A percentile compares a stretch with the other conserved stretches of the same genome.
These are phyloP conservation scores for Lachnellula willkommii DNA, from an alignment of 2,329 filamentous ascomycete genomes.

Conservation along the genomic window DNA sequence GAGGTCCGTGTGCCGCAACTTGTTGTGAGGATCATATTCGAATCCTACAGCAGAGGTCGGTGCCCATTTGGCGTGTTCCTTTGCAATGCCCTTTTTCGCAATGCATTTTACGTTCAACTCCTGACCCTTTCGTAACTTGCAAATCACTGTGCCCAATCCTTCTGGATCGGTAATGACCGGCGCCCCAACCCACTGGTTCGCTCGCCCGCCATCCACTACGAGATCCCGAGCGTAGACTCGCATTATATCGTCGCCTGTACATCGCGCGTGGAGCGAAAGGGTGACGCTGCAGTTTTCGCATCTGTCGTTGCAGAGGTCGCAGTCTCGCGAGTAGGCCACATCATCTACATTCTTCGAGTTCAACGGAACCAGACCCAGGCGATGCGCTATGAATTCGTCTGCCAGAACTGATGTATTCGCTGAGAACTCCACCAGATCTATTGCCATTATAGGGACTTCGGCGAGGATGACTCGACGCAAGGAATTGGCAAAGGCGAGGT, in stretches of 20 bases:
- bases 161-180: conserved; percentile 82
- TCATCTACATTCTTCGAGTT: conserved; percentile 77
- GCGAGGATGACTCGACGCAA: conserved; percentile 85
- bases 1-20: conserved; percentile 82
- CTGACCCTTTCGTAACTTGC: conserved; percentile 84
- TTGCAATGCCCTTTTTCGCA: conserved; percentile 96
- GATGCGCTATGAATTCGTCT: conserved; percentile 92
- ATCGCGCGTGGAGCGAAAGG: conserved; percentile 78
- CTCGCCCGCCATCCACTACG: conserved; percentile 62
- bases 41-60: conserved; percentile 89
- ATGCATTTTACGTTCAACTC: conserved; percentile 87
- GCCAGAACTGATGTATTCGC: conserved; percentile 92
- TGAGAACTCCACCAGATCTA: conserved; percentile 90
- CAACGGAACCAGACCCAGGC: conserved; percentile 84
- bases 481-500: conserved; percentile 88
- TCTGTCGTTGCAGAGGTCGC: conserved; percentile 83
- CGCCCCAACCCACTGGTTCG: conserved; percentile 69
- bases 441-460: conserved; percentile 89
- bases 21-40: conserved; percentile 98
- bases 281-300: conserved; percentile 88
- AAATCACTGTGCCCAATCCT: conserved; percentile 76
- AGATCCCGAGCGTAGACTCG: conserved; percentile 90
- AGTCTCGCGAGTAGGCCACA: conserved; percentile 85
- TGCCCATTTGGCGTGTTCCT: conserved; percentile 98
- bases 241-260: conserved; percentile 81